phyloP scores from a whole-genome alignment of 345 rosid species.

The Dovyalis caffra region DNA sequence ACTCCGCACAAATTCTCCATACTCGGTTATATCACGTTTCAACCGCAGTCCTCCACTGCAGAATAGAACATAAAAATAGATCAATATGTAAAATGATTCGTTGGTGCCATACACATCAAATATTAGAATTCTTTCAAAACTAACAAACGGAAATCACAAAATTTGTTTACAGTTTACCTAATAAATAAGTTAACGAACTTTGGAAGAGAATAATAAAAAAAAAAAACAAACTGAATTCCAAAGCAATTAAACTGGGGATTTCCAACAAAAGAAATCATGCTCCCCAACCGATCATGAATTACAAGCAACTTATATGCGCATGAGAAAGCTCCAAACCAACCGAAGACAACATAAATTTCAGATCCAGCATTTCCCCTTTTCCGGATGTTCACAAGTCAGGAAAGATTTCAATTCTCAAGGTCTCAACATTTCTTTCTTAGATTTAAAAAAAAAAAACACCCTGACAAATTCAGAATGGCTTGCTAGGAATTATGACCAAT shows the following conservation, averaged over 20 bases:
- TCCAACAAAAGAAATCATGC: background rate
- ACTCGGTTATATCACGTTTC: constrained; percentile 95
- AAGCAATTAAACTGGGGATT: background rate
- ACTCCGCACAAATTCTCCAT: constrained; percentile 79
- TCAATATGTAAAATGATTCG: constrained; percentile 6
- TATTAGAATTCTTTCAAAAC: background rate
- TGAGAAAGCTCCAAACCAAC: background rate
- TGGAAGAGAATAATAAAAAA: background rate
- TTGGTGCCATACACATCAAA: background rate
- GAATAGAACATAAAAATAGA: constrained; percentile 15
- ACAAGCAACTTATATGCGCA: background rate
- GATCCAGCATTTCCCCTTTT: background rate
- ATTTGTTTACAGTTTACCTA: background rate
- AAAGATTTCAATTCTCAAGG: background rate
- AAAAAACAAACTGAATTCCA: background rate
- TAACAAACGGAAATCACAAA: constrained; percentile 41
- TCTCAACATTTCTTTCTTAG: background rate
- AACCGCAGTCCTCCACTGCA: constrained; percentile 91
- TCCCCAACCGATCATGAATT: background rate
- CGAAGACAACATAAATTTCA: background rate
- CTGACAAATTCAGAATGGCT: background rate
- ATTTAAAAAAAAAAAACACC: no score
- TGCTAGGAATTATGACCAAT: background rate
- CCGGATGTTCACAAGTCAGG: background rate
- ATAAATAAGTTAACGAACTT: background rate